These are phyloP conservation scores for Quercus parvula DNA, from an alignment of 306 rosid genomes.

Conservation along the genomic window DNA sequence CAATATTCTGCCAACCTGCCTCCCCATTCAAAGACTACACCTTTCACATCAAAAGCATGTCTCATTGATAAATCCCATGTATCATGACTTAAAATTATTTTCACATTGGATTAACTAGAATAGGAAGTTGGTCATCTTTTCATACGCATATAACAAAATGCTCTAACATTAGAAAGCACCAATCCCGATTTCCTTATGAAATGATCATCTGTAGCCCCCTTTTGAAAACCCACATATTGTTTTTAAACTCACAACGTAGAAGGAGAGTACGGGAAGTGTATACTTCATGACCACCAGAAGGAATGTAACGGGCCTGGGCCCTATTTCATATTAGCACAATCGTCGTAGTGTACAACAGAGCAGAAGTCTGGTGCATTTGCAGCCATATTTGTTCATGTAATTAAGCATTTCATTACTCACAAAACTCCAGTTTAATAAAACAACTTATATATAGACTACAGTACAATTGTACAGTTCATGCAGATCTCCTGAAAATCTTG, in stretches of 20 bases:
- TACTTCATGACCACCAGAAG: too few relatives aligned
- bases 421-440: neutral
- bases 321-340: neutral
- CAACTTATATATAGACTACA: neutral
- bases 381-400: neutral
- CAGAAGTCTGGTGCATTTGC: neutral
- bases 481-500: neutral
- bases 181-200: neutral
- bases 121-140: too few relatives aligned
- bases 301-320: neutral
- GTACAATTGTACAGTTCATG: too few relatives aligned
- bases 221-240: too few relatives aligned
- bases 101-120: too few relatives aligned
- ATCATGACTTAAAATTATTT: neutral
- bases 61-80: neutral
- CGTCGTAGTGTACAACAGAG: neutral
- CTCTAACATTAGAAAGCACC: neutral
- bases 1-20: neutral
- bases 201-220: neutral
- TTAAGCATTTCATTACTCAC: neutral
- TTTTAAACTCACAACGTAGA: too few relatives aligned
- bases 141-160: neutral
- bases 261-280: too few relatives aligned
- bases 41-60: neutral
- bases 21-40: neutral